phyloP scores from a whole-genome alignment of 306 rosid genomes.

The Oemleria cerasiformis region DNA sequence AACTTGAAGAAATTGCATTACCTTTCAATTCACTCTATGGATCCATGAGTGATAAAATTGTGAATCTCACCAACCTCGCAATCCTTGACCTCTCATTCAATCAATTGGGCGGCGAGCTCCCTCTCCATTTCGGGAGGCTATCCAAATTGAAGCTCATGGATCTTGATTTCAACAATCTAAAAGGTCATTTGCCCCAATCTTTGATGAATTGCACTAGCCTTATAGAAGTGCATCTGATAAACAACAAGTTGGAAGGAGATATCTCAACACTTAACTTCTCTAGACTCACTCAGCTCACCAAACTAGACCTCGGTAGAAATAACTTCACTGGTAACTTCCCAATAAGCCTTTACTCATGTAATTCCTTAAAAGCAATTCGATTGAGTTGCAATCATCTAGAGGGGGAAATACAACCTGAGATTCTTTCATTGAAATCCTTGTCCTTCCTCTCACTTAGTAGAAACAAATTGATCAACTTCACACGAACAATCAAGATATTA shows the following conservation, averaged over 20 bases:
- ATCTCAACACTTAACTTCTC: neutral
- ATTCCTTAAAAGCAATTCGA: neutral
- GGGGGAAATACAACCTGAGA: neutral
- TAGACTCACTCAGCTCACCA: neutral
- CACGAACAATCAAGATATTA: neutral
- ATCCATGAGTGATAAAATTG: neutral
- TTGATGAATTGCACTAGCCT: conserved; percentile 8
- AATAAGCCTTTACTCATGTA: neutral
- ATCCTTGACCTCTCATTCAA: no score
- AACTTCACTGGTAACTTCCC: neutral
- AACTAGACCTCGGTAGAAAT: neutral
- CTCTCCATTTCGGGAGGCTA: no score
- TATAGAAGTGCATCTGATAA: neutral
- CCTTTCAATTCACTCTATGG: neutral
- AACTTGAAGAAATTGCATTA: conserved; percentile 6
- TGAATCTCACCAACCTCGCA: no score
- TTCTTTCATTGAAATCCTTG: neutral
- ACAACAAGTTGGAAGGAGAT: neutral
- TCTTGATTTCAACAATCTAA: conserved; percentile 7
- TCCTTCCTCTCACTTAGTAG: neutral
- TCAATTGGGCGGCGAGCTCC: no score
- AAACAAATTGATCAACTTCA: neutral
- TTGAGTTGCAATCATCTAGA: neutral
- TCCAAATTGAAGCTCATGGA: neutral
- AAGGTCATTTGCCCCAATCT: no score